Conservation (phyloP, 83 land plant genomes). For the Thuja plicata region DNA sequence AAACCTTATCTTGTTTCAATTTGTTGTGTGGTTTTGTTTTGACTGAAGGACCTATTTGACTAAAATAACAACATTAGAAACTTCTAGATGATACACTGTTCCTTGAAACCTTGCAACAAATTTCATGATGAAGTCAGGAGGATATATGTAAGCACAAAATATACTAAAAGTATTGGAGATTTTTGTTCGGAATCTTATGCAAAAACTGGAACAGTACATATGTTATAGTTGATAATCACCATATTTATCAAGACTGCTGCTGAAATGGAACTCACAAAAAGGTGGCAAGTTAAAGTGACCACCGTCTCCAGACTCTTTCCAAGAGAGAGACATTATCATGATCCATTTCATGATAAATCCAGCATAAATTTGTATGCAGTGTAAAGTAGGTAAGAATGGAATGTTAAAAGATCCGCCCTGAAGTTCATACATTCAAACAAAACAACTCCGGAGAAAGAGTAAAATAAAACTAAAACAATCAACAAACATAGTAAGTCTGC, state of each 20-base stretch:
- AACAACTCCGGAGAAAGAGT: neutral
- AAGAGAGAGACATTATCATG: neutral
- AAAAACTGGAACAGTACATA: neutral
- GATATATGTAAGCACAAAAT: neutral
- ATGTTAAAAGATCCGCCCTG: no score
- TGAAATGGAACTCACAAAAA: neutral
- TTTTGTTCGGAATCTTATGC: neutral
- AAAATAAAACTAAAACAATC: no score
- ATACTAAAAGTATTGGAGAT: neutral
- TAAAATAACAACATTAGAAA: neutral
- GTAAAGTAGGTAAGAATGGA: no score
- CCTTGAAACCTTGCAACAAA: neutral
- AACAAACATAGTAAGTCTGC: neutral
- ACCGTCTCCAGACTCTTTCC: neutral
- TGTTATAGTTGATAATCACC: neutral
- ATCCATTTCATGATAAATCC: neutral
- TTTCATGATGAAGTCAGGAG: neutral
- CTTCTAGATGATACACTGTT: neutral
- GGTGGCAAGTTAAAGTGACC: neutral
- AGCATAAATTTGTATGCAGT: neutral
- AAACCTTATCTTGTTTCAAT: no score
- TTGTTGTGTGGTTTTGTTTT: no score
- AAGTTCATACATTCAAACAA: neutral
- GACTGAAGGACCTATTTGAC: no score
- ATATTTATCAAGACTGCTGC: neutral